These are phyloP conservation scores for Globisporangium carolinianum DNA, from an alignment of 352 stramenopile species.

Conservation along the genomic window DNA sequence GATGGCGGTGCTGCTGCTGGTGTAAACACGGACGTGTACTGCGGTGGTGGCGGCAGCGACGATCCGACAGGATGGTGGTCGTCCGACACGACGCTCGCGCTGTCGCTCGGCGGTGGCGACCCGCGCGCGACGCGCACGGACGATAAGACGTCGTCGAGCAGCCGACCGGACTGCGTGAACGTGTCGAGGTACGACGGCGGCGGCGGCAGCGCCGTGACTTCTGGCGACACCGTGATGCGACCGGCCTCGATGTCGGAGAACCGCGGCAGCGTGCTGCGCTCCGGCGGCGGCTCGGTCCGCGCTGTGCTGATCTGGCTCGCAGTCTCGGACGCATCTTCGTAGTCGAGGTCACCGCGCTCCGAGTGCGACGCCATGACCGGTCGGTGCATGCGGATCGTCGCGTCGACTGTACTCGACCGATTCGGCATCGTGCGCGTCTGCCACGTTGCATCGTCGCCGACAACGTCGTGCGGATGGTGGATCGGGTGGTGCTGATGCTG, in stretches of 20 bases:
- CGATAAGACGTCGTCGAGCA: constrained; percentile 3
- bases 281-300: not conserved
- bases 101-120: constrained; percentile 16
- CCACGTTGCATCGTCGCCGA: constrained; percentile 5
- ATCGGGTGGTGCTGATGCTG: constrained; percentile 1
- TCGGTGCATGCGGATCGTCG: constrained; percentile 10
- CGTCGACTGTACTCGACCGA: constrained; percentile 5
- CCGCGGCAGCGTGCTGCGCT: constrained; percentile 14
- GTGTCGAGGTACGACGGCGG: constrained; percentile 32
- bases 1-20: not conserved
- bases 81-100: constrained; percentile 15
- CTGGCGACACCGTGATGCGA: constrained; percentile 15
- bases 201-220: constrained; percentile 21
- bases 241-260: constrained; percentile 40
- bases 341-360: constrained; percentile 19
- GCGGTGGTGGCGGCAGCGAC: constrained; percentile 14
- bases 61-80: not conserved
- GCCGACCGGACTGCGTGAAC: constrained; percentile 26
- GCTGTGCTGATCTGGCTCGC: constrained; percentile 12
- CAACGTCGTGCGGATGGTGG: not conserved
- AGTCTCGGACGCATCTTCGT: constrained; percentile 8
- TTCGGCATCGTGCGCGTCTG: constrained; percentile 13
- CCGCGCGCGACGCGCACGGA: constrained; percentile 1
- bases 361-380: constrained; percentile 12
- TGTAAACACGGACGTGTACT: constrained; percentile 15